Evolutionary conservation across 441 rosid genomes (phyloP), one percentile per base, ranked within the genome.

Genomic region (Aquilaria agallochum): DNA sequence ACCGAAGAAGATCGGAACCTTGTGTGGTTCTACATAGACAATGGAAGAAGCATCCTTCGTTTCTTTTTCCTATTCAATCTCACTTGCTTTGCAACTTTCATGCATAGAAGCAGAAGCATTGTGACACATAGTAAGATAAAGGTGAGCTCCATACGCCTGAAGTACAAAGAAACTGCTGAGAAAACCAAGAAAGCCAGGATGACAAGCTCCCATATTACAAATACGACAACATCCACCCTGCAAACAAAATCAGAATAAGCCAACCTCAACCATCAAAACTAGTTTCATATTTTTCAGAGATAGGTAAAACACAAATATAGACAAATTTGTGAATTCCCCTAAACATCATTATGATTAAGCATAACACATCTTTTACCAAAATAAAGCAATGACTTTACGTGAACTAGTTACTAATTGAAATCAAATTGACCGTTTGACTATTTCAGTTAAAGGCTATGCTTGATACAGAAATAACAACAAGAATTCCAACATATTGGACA

Each of bases 1-100:
- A 32, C 48, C 48, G 40, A 67, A 64, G 69, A 62, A 8, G 53
- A 55, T 69, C 62, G 62, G 56, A 31, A 10, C 54, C 66, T 50
- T 52, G 49, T 60, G n/a, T 51, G 44, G 67, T 70, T 63, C 78
- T 78, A 91, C 94, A 91, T 88, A 14, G 97, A 91, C 68, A 91
- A 72, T 30, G 97, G 97, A 68, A 91, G 96, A 78, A 91, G 96
- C 97, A 91, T 88, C 75, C 97, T 80, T 71, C 92, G 83, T 74
- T 80, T 91, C 87, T 85, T 88, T 68, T 86, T 91, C 81, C 89
- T 80, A 8, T 87, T 81, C 64, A 74, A 58, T 72, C 87, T 82
- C 72, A 76, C 88, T 73, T 85, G 89, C 86, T 91, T 89, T 20
- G 79, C 70, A 54, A 91, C 42, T 79, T 81, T 86, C 92, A 91